phyloP scores from a whole-genome alignment of 352 stramenopile genomes.

The Paralagenidium karlingii region DNA sequence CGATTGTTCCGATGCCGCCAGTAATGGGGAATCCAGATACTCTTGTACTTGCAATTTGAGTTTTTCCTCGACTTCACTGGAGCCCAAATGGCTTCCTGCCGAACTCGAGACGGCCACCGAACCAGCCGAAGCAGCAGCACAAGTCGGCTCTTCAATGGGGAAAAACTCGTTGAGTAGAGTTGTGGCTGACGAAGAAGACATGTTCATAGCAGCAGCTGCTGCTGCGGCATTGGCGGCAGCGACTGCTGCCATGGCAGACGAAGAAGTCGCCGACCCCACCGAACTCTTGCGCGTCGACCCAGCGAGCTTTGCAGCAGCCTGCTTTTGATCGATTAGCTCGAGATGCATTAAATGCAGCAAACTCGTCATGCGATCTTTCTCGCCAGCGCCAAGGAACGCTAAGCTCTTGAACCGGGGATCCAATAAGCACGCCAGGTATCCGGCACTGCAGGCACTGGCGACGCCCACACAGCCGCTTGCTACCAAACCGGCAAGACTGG shows the following conservation, averaged over 20 bases:
- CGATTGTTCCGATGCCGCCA: constrained; percentile 48
- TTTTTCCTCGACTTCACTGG: constrained; percentile 8
- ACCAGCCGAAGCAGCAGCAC: no score
- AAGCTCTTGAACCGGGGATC: constrained; percentile 66
- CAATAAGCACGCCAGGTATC: constrained; percentile 53
- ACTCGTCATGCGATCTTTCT: constrained; percentile 38
- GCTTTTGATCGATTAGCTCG: constrained; percentile 16
- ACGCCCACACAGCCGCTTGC: constrained; percentile 20
- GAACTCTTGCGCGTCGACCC: no score
- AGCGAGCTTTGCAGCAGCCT: no score
- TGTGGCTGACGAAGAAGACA: constrained; percentile 11
- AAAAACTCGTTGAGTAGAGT: constrained; percentile 50
- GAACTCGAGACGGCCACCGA: not conserved
- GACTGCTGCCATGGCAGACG: not conserved
- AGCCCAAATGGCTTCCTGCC: constrained; percentile 1
- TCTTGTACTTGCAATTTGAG: constrained; percentile 52
- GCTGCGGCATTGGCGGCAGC: not conserved
- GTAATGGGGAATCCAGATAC: constrained; percentile 51
- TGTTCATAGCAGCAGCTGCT: constrained; percentile 7
- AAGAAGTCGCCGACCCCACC: not conserved
- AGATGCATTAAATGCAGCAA: constrained; percentile 37
- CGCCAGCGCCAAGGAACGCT: constrained; percentile 35
- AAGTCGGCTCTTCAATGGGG: constrained; percentile 28
- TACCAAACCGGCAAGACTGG: no score
- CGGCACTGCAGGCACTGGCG: constrained; percentile 18